Conservation (phyloP, 169 alveolate species). For the Eimeria sp. region DNA sequence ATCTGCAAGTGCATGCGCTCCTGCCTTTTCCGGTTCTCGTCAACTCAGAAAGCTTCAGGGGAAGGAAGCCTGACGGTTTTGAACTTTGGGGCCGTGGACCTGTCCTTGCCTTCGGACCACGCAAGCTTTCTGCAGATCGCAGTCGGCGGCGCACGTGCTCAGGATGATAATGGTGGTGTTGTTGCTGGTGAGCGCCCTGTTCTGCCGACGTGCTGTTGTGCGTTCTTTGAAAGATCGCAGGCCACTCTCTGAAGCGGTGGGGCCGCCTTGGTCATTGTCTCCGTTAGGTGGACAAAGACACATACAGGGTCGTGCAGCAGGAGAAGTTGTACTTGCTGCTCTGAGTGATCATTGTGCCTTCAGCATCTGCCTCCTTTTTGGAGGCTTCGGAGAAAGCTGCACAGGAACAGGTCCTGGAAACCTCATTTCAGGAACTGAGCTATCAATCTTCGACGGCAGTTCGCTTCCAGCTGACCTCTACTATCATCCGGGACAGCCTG, state of each 20-base stretch:
- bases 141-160: not conserved
- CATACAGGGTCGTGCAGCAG: not conserved
- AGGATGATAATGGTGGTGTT: not conserved
- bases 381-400: not conserved
- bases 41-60: slow-evolving; percentile 27
- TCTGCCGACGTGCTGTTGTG: not conserved
- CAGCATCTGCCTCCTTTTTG: not conserved
- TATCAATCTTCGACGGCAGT: not conserved
- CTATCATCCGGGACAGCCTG: not conserved
- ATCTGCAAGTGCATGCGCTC: not conserved
- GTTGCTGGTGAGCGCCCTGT: not conserved
- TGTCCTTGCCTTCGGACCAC: slow-evolving; percentile 27
- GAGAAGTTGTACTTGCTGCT: not conserved
- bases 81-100: slow-evolving; percentile 3
- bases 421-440: not conserved
- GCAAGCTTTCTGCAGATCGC: not conserved
- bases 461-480: not conserved
- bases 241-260: not conserved
- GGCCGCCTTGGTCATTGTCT: not conserved
- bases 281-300: no score
- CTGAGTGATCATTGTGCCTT: not conserved
- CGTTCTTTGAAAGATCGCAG: not conserved
- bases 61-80: slow-evolving; percentile 21
- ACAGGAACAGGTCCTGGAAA: not conserved
- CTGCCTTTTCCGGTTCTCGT: not conserved